phyloP scores from a whole-genome alignment of 2,329 filamentous ascomycete species.

The Hypomyces perniciosus region DNA sequence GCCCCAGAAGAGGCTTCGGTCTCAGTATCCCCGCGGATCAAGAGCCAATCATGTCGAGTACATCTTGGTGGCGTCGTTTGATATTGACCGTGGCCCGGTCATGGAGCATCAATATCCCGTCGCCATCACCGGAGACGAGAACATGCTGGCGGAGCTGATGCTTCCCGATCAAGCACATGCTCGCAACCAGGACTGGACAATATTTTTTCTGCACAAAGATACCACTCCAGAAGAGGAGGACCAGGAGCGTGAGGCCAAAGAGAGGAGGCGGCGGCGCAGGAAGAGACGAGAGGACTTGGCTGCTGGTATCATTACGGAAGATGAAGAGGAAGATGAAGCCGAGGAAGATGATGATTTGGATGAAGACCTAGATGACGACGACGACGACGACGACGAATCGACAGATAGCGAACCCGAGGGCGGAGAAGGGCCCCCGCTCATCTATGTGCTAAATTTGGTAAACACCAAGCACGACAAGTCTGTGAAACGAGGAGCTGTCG shows the following conservation, averaged over 20 bases:
- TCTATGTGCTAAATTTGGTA: constrained; percentile 95
- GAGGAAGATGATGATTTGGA: constrained; percentile 45
- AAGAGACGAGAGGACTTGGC: constrained; percentile 46
- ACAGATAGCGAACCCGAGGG: constrained; percentile 60
- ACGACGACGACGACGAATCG: constrained; percentile 49
- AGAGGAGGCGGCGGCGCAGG: constrained; percentile 45
- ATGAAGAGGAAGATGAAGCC: constrained; percentile 37
- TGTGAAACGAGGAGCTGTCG: constrained; percentile 85
- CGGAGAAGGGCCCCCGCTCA: constrained; percentile 80
- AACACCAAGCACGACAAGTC: constrained; percentile 97
- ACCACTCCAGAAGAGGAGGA: constrained; percentile 78
- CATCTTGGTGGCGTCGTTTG: constrained; percentile 93
- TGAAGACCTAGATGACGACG: constrained; percentile 45
- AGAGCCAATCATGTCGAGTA: constrained; percentile 96
- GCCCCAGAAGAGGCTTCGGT: constrained; percentile 54
- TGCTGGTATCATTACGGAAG: constrained; percentile 42
- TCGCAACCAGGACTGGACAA: constrained; percentile 95
- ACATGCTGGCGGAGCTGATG: constrained; percentile 98
- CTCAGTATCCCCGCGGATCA: constrained; percentile 69
- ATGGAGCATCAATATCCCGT: constrained; percentile 99
- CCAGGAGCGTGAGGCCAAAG: constrained; percentile 55
- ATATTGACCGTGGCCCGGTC: constrained; percentile 89
- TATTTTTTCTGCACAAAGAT: constrained; percentile 98
- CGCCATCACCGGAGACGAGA: constrained; percentile 92
- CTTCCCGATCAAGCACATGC: constrained; percentile 94